Evolutionary conservation across 75 land plant species (phyloP), one percentile per base, ranked within the genome.

Genomic region (Pseudotsuga menziesii): DNA sequence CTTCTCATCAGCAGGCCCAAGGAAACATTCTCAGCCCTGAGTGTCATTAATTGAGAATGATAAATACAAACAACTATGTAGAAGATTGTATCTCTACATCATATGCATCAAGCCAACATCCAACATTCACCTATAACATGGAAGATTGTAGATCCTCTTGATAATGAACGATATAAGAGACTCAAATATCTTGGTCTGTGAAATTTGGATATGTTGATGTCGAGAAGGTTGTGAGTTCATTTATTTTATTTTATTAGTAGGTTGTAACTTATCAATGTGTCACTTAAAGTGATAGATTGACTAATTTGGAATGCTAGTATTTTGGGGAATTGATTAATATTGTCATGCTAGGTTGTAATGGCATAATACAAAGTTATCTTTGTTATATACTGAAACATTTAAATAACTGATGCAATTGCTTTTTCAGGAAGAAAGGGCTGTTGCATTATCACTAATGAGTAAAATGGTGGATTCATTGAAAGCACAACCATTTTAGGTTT

Each of bases 391-490:
- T 69, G 54, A 41, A 6, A n/a, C 4, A 0, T 39, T 20, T 41
- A 69, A 69, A 44, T 39, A 67, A 67, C 4, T 55, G 59, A 17
- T 9, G 1, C n/a, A 3, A 14, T 16, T 29, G 20, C 39, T 73
- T 20, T 67, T 78, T 14, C 82, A 94, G 96, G 92, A 89, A 44
- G 97, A 92, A 13, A 91, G 91, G 71, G 72, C 76, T 29, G 32
- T 89, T 36, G 92, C 95, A 27, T 19, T 87, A 41, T 77, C 83
- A 44, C 80, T 86, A 62, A 84, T 86, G 41, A 84, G 56, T 78
- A 88, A 92, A 69, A 92, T 92, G 87, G 85, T 82, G 54, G 86
- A 85, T 70, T 80, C 89, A 57, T 72, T 92, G 59, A 94, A 96
- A 78, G 88, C 78, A 41, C 85, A 85, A 61, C 81, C 91, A 72